Conservation (phyloP, 441 rosid species). For the Erysimum pusillum region DNA sequence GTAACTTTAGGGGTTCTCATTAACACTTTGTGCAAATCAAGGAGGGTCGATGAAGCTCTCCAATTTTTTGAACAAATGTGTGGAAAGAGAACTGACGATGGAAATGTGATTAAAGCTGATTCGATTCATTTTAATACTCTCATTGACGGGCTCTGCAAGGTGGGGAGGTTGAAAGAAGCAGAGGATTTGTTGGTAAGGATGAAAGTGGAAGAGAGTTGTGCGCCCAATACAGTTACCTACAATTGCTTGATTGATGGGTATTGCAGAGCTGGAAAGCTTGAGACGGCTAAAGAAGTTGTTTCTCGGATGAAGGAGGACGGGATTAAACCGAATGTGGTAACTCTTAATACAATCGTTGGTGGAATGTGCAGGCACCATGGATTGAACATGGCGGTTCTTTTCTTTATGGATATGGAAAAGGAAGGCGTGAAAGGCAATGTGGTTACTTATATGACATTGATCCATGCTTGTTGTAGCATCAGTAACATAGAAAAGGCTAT, state of each 20-base stretch:
- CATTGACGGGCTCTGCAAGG: conserved; percentile 72
- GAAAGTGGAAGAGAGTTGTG: conserved; percentile 55
- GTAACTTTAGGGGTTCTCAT: conserved; percentile 71
- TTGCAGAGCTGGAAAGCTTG: conserved; percentile 65
- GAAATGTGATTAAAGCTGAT: conserved; percentile 59
- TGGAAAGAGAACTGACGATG: conserved; percentile 42
- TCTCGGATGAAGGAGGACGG: conserved; percentile 61
- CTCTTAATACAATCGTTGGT: conserved; percentile 61
- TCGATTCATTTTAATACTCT: conserved; percentile 62
- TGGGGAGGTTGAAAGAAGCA: conserved; percentile 74
- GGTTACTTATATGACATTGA: conserved; percentile 61
- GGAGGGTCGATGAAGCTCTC: conserved; percentile 64
- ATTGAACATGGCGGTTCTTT: conserved; percentile 52
- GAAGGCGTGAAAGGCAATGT: conserved; percentile 57
- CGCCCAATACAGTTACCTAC: conserved; percentile 60
- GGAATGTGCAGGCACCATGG: conserved; percentile 71
- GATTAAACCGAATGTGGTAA: conserved; percentile 54
- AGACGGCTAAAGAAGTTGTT: conserved; percentile 54
- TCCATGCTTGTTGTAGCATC: conserved; percentile 61
- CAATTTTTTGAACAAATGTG: conserved; percentile 59
- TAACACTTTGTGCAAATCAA: conserved; percentile 60
- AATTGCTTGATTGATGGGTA: conserved; percentile 74
- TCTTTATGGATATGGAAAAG: conserved; percentile 54
- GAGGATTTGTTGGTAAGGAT: conserved; percentile 54
- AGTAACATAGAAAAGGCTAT: conserved; percentile 63